A percentile compares a stretch with the other conserved stretches of the same genome.
Conservation (phyloP, 1,284 basidiomycete genomes). For the Ganoderma boninense region DNA sequence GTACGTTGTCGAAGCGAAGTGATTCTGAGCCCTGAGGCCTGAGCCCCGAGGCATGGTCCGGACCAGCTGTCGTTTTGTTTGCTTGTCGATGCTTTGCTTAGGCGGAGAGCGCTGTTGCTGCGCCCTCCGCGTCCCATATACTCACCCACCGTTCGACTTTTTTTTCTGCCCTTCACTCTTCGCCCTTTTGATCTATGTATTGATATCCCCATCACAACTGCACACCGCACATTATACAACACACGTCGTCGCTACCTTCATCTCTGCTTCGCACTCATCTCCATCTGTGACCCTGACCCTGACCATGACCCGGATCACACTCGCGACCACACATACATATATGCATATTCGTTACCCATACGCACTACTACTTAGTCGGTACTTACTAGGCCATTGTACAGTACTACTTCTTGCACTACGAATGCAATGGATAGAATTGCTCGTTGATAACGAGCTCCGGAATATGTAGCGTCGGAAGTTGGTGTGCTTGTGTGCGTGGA, state of each 20-base stretch:
- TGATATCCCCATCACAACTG: slow-evolving; percentile 4
- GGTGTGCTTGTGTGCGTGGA: background rate
- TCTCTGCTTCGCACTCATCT: background rate
- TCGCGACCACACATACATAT: background rate
- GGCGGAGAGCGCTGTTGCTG: background rate
- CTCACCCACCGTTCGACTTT: background rate
- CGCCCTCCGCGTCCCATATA: background rate
- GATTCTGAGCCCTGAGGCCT: background rate
- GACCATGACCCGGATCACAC: background rate
- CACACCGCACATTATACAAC: background rate
- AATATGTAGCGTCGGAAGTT: too few relatives aligned
- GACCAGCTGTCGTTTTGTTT: slow-evolving; percentile 3
- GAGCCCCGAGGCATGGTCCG: background rate
- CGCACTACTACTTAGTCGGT: slow-evolving; percentile 10
- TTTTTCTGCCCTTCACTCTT: background rate
- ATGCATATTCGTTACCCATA: slow-evolving; percentile 11
- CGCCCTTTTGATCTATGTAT: slow-evolving; percentile 9
- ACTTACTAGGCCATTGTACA: slow-evolving; percentile 10
- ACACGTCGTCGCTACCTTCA: background rate
- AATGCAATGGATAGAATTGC: slow-evolving; percentile 14
- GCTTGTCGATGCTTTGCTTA: slow-evolving; percentile 11
- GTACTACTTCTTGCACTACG: slow-evolving; percentile 12
- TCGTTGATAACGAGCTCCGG: slow-evolving; percentile 1
- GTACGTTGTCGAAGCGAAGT: slow-evolving; percentile 30
- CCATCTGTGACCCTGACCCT: background rate